Base-by-base conservation (phyloP, 169 alveolate species). In the Cryptosporidium bovis region DNA sequence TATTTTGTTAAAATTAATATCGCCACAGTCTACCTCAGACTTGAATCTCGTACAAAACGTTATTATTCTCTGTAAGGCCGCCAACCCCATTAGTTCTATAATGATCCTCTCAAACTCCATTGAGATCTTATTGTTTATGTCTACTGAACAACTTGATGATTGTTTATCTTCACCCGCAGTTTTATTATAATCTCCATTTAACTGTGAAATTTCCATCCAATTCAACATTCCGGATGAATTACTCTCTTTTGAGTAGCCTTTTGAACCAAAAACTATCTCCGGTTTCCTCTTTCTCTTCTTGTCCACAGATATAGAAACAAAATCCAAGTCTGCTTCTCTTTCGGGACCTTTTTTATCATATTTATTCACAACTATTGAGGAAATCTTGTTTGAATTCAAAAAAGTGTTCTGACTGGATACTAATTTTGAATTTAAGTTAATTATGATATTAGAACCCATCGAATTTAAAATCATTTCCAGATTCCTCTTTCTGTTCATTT, bases 31-130 rank as follows among this genome's bases (percentile, higher is more conserved):
- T 8, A 77, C 33, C 13, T 60, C 69, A 13, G 60, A 36, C 24
- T 53, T 77, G 31, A 77, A 50, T n/a, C 62, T 31, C 2, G 40
- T 12, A 44, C 87, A 77, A 29, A 77, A 77, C 15, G 71, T 60
- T 15, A 77, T 77, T 12, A 77, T 77, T 24, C 87, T 56, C 53
- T 77, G 87, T 27, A 77, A 44, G 24, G 87, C 87, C 6, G 87
- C 87, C 40, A 77, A 31, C 2, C 87, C 87, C 87, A 77, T 77
- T 5, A 77, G 36, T 1, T 77, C 87, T 16, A 77, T 62, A 51
- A 77, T 15, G 34, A 46, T 24, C 20, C 33, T 56, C n/a, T 77
- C 87, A 27, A 77, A 77, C 51, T 77, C 87, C 3, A 20, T 5
- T n/a, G 87, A 62, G 27, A 77, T 18, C 20, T 65, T 27, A 2